phyloP scores from a whole-genome alignment of 2,329 filamentous ascomycete species.

The Phoma sp. region DNA sequence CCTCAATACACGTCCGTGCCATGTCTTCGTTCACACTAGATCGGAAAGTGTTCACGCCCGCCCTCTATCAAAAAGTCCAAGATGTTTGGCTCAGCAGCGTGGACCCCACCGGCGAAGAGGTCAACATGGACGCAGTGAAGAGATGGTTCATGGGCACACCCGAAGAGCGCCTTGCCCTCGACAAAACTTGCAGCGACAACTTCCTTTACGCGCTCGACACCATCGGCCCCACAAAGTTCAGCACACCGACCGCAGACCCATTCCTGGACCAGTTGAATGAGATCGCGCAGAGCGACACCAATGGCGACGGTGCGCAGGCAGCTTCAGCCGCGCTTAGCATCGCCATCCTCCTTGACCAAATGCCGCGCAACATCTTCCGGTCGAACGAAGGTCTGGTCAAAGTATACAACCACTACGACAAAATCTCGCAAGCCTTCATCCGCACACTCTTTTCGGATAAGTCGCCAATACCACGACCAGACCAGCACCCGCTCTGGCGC shows the following conservation, averaged over 20 bases:
- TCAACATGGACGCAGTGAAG: conserved; percentile 33
- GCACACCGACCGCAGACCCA: conserved; percentile 43
- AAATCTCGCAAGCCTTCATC: conserved; percentile 57
- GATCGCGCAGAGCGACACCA: conserved; percentile 18
- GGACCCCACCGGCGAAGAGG: conserved; percentile 29
- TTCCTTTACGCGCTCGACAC: conserved; percentile 47
- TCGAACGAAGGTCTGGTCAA: conserved; percentile 50
- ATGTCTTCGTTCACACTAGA: conserved; percentile 48
- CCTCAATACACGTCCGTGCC: conserved; percentile 19
- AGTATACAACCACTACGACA: conserved; percentile 64
- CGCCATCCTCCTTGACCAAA: conserved; percentile 66
- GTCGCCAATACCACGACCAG: conserved; percentile 29
- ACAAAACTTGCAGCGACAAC: conserved; percentile 41
- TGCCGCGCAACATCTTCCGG: conserved; percentile 67
- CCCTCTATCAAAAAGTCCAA: conserved; percentile 46
- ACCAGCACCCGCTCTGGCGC: conserved; percentile 38
- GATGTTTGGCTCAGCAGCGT: conserved; percentile 50
- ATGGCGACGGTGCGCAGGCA: conserved; percentile 29
- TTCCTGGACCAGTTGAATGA: conserved; percentile 45
- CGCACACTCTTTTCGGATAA: conserved; percentile 41
- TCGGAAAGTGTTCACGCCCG: conserved; percentile 48
- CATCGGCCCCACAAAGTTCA: conserved; percentile 44
- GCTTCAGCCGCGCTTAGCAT: conserved; percentile 56
- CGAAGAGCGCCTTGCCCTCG: conserved; percentile 46
- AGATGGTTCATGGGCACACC: conserved; percentile 48